A percentile compares a stretch with the other conserved stretches of the same genome.
Evolutionary conservation across 345 rosid genomes (phyloP).

Genomic region (Euphorbia tirucalli): DNA sequence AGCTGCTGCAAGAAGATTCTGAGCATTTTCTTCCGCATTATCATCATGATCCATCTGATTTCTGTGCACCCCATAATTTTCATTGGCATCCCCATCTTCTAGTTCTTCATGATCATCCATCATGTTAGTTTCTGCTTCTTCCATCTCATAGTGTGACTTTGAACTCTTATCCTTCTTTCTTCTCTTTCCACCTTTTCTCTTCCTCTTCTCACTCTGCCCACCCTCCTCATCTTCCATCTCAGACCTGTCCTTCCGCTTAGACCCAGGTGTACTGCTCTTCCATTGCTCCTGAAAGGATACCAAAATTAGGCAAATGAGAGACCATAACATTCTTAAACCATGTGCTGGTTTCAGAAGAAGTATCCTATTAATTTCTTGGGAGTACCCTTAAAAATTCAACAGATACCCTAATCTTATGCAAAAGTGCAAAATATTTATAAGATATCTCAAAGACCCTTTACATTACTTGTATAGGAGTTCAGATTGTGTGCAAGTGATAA

Average conservation of each 20-base stretch:
- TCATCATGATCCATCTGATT: constrained; percentile 50
- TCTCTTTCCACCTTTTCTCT: constrained; percentile 87
- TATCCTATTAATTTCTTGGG: not conserved
- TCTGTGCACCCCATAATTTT: constrained; percentile 45
- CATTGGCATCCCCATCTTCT: constrained; percentile 66
- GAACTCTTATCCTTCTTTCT: constrained; percentile 85
- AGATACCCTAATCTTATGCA: not conserved
- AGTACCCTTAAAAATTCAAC: not conserved
- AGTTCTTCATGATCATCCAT: constrained; percentile 68
- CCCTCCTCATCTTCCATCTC: constrained; percentile 80
- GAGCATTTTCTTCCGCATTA: constrained; percentile 64
- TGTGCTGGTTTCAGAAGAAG: not conserved
- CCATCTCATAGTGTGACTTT: constrained; percentile 65
- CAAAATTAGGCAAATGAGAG: constrained; percentile 14
- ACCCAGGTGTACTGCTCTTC: constrained; percentile 68
- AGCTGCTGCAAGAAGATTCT: constrained; percentile 84
- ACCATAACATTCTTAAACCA: constrained; percentile 4
- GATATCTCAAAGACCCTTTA: not conserved
- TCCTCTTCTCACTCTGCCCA: constrained; percentile 78
- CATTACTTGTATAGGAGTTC: not conserved
- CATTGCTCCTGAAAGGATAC: constrained; percentile 74
- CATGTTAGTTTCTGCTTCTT: constrained; percentile 61
- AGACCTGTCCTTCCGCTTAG: constrained; percentile 77
- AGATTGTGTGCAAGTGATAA: not conserved
- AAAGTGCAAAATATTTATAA: not conserved